Conservation (phyloP, 192 early-diverging fungal species). For the Linnemannia zychae region DNA sequence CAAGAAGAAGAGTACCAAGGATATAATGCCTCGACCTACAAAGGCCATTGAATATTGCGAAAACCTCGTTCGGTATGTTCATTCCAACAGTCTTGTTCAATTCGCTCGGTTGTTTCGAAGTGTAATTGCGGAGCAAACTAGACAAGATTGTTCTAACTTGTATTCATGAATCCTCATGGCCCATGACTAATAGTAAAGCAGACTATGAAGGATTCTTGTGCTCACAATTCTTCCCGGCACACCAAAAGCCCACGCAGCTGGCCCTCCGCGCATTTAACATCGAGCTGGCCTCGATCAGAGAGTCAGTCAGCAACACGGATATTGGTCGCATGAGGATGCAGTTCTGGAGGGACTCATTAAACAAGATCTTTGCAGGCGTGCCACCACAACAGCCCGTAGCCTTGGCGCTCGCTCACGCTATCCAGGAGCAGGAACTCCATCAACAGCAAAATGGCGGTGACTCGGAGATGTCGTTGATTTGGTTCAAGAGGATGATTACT, state of each 20-base stretch:
- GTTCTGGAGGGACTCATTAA: slow-evolving; percentile 92
- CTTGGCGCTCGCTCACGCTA: slow-evolving; percentile 70
- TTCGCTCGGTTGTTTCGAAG: no score
- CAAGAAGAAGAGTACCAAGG: slow-evolving; percentile 9
- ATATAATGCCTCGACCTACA: slow-evolving; percentile 22
- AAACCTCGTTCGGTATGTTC: slow-evolving; percentile 42
- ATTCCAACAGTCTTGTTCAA: no score
- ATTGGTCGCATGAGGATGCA: slow-evolving; percentile 87
- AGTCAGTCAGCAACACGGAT: slow-evolving; percentile 73
- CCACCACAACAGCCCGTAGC: slow-evolving; percentile 86
- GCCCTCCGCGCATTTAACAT: slow-evolving; percentile 92
- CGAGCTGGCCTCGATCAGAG: slow-evolving; percentile 85
- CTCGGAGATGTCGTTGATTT: slow-evolving; percentile 72
- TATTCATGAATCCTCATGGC: neutral
- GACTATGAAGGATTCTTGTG: slow-evolving; percentile 55
- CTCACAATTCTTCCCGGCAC: slow-evolving; percentile 75
- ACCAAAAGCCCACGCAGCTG: slow-evolving; percentile 75
- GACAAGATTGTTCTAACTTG: neutral
- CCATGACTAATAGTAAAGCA: slow-evolving; percentile 13
- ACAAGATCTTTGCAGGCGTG: slow-evolving; percentile 69
- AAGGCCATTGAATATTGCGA: slow-evolving; percentile 46
- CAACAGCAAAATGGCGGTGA: slow-evolving; percentile 56
- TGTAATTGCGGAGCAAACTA: neutral
- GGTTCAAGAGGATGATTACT: slow-evolving; percentile 84
- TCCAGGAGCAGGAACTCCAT: slow-evolving; percentile 45